Evolutionary conservation across 306 rosid genomes (phyloP), one percentile per base, ranked within the genome.

Genomic region (Bauhinia variegata): DNA sequence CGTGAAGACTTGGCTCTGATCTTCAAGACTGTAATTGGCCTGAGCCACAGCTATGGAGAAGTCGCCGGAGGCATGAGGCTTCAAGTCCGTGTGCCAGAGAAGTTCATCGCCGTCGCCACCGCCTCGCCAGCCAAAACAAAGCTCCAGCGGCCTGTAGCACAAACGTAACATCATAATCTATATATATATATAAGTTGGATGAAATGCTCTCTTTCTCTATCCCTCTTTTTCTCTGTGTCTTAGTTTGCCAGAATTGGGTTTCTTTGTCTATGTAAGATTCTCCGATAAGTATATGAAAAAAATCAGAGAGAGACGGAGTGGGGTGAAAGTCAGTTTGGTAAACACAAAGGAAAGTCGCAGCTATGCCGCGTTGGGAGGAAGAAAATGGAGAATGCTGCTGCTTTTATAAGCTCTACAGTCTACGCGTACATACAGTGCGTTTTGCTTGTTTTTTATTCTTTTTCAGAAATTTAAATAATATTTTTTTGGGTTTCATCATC

Each of bases 31-130:
- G 54, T 80, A 83, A 80, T 93, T 93, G 32, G 99, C 99, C 55
- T 93, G 99, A 38, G 80, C 99, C 18, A 93, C 97, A 7, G 97
- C 99, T 46, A 93, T 93, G 57, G 99, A 93, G 80, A 84, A 93
- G 60, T 93, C 97, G 6, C 99, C 99, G 23, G 92, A 86, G 63
- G 97, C 96, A 48, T 88, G 88, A 7, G 96, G 88, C 70, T 85
- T 88, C 75, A 90, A 70, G 62, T 93, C 99, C n/a, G 88, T 70
- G 62, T 93, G 91, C 99, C 97, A 93, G 14, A 93, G 83, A 28
- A 92, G 85, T 2, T 82, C 83, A 70, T 93, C 97, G 6, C 73
- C 63, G 15, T n/a, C n/a, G n/a, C n/a, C n/a, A n/a, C 79, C 69
- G 3, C 71, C 77, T 1, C 61, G 71, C 5, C 86, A 41, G 0